phyloP scores from a whole-genome alignment of 2,329 filamentous ascomycete genomes.

The Penicillium crustosum region DNA sequence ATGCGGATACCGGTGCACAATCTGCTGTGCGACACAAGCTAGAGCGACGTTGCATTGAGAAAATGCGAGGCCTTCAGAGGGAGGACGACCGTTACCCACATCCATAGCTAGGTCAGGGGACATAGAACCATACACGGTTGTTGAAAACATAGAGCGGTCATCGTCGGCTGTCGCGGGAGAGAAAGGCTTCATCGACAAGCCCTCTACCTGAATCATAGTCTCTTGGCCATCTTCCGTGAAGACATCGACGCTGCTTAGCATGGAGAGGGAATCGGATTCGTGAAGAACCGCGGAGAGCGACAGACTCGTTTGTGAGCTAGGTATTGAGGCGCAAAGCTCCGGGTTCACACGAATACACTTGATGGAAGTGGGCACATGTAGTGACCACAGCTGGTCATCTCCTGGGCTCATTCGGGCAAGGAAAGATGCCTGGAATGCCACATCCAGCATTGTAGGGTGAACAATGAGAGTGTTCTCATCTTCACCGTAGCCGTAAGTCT shows the following conservation, averaged over 20 bases:
- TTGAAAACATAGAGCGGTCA: no score
- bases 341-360: background rate
- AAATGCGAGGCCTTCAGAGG: constrained; percentile 11
- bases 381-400: background rate
- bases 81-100: no score
- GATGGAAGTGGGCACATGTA: background rate
- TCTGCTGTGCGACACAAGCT: constrained; percentile 29
- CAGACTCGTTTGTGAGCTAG: background rate
- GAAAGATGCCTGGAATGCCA: background rate
- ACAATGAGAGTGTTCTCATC: background rate
- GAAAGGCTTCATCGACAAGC: background rate
- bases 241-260: background rate
- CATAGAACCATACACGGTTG: no score
- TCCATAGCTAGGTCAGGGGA: no score
- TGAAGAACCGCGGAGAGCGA: no score
- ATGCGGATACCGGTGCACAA: constrained; percentile 41
- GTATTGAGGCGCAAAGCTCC: background rate
- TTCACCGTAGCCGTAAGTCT: no score
- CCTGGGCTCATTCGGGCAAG: background rate
- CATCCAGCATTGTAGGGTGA: background rate
- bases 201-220: background rate
- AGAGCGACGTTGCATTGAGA: constrained; percentile 24
- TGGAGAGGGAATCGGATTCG: no score
- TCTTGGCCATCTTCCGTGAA: background rate
- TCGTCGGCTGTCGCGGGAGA: background rate